phyloP scores from a whole-genome alignment of 116 monocot genomes.

The Trichopus zeylanicus region DNA sequence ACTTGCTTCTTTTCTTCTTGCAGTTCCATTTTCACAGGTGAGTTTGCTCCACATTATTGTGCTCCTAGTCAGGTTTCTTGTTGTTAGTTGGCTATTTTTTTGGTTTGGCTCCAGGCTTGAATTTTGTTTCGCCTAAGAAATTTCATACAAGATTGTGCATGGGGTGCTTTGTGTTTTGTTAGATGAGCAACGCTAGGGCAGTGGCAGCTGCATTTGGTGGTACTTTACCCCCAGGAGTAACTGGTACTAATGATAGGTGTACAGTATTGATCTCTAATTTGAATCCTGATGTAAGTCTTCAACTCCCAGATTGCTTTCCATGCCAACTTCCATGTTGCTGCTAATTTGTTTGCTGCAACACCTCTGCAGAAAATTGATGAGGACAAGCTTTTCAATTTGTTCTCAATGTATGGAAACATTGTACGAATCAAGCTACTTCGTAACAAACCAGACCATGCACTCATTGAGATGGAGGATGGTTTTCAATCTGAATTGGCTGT shows the following conservation, averaged over 20 bases:
- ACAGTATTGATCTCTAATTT: slow-evolving; percentile 84
- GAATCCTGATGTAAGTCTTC: slow-evolving; percentile 73
- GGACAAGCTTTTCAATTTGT: slow-evolving; percentile 94
- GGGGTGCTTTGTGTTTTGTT: background rate
- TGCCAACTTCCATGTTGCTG: no score
- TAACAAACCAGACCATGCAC: slow-evolving; percentile 98
- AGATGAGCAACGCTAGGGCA: slow-evolving; percentile 78
- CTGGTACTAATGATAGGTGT: slow-evolving; percentile 81
- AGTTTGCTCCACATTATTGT: no score
- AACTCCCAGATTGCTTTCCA: no score
- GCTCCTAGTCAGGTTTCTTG: background rate
- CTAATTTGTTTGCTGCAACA: no score
- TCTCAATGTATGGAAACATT: slow-evolving; percentile 91
- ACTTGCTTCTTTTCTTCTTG: slow-evolving; percentile 9
- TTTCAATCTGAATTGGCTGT: slow-evolving; percentile 96
- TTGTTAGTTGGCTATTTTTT: background rate
- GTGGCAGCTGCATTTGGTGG: slow-evolving; percentile 90
- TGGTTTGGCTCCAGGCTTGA: no score
- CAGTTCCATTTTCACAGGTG: slow-evolving; percentile 69
- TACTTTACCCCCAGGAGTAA: slow-evolving; percentile 76
- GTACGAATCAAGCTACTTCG: slow-evolving; percentile 84
- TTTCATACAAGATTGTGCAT: no score
- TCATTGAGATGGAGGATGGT: slow-evolving; percentile 89
- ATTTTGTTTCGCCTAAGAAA: no score
- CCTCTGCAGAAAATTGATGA: slow-evolving; percentile 81